Evolutionary conservation across 2,329 filamentous ascomycete genomes (phyloP).

Genomic region (Nannizziopsis barbatae): DNA sequence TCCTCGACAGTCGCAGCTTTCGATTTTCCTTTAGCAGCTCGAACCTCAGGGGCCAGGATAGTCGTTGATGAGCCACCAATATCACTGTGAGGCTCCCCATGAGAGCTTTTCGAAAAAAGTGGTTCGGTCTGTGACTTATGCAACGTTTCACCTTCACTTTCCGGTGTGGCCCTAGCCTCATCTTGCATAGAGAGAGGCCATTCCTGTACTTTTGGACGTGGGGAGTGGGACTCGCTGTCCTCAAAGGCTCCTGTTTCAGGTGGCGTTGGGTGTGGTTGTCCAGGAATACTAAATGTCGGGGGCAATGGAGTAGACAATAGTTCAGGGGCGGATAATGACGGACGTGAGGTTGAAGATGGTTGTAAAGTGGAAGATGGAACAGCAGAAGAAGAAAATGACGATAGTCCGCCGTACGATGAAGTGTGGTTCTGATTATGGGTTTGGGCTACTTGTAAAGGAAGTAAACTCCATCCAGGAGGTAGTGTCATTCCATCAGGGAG

Average conservation of each 20-base stretch:
- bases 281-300: background rate
- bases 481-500: constrained; percentile 43
- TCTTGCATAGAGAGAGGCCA: background rate
- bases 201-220: background rate
- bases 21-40: constrained; percentile 13
- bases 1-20: constrained; percentile 17
- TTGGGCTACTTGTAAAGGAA: constrained; percentile 34
- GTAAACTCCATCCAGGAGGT: constrained; percentile 43
- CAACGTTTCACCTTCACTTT: background rate
- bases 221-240: background rate
- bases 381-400: background rate
- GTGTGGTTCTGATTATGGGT: background rate
- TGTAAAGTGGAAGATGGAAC: background rate
- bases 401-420: background rate
- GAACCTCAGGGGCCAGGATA: background rate
- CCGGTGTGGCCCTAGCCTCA: background rate
- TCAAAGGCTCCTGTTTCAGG: background rate
- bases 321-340: background rate
- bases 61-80: background rate
- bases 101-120: background rate
- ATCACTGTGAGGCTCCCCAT: background rate
- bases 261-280: background rate
- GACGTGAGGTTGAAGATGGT: background rate
- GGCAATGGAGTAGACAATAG: background rate
- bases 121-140: background rate